These are phyloP conservation scores for Penicillium capsulatum DNA, from an alignment of 2,329 filamentous ascomycete species.

Conservation along the genomic window DNA sequence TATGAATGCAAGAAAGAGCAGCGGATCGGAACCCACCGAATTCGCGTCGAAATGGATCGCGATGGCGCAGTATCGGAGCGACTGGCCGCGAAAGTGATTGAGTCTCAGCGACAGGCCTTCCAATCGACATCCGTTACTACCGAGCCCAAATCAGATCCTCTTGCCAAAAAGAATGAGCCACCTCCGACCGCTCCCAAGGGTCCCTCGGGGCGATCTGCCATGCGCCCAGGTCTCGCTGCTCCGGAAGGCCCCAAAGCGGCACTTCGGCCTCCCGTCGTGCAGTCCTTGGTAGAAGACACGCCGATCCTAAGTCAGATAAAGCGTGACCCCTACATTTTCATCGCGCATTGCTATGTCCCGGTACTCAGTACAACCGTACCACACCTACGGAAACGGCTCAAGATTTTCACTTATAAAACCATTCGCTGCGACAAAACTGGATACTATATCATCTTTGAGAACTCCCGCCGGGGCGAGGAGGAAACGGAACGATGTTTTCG, in stretches of 20 bases:
- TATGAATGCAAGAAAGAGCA: slow-evolving; percentile 72
- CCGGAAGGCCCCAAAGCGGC: slow-evolving; percentile 40
- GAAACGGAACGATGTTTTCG: slow-evolving; percentile 78
- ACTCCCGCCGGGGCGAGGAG: slow-evolving; percentile 68
- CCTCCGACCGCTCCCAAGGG: slow-evolving; percentile 85
- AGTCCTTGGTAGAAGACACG: slow-evolving; percentile 60
- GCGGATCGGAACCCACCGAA: slow-evolving; percentile 69
- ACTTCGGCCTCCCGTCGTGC: slow-evolving; percentile 31
- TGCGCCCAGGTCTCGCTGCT: slow-evolving; percentile 32
- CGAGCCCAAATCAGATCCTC: slow-evolving; percentile 35
- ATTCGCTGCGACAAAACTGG: slow-evolving; percentile 80
- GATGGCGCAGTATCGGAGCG: slow-evolving; percentile 78
- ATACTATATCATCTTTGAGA: slow-evolving; percentile 88
- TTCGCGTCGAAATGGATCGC: slow-evolving; percentile 83
- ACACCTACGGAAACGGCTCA: slow-evolving; percentile 85
- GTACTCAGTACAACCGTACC: slow-evolving; percentile 79
- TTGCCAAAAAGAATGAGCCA: slow-evolving; percentile 54
- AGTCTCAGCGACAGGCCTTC: slow-evolving; percentile 58
- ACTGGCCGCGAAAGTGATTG: slow-evolving; percentile 71
- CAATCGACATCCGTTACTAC: slow-evolving; percentile 25
- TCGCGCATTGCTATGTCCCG: slow-evolving; percentile 80
- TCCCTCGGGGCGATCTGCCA: slow-evolving; percentile 58
- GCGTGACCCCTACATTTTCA: slow-evolving; percentile 82
- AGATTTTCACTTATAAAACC: slow-evolving; percentile 74
- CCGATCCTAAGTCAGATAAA: slow-evolving; percentile 66